Evolutionary conservation across 352 stramenopile genomes (phyloP).

Genomic region (Globisporangium viniferum): DNA sequence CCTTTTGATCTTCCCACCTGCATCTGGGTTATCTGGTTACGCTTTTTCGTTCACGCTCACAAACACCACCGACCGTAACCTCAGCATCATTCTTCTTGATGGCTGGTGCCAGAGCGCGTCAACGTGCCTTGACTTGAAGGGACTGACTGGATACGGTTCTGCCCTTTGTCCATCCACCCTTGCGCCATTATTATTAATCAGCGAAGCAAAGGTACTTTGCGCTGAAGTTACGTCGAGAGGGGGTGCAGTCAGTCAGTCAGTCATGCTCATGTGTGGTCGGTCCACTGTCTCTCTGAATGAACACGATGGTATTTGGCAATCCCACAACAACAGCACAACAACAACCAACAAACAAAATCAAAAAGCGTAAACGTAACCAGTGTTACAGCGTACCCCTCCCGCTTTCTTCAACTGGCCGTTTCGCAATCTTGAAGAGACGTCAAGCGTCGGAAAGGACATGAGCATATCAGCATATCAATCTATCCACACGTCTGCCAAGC

Average conservation of each 20-base stretch:
- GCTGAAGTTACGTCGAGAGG: background rate
- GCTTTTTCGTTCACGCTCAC: background rate
- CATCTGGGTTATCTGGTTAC: background rate
- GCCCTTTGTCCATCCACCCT: background rate
- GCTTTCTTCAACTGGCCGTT: background rate
- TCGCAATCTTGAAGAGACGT: constrained; percentile 7
- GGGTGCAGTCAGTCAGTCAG: background rate
- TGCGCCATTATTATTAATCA: background rate
- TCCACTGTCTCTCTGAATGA: background rate
- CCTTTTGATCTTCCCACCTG: background rate
- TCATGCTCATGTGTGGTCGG: background rate
- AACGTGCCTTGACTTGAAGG: background rate
- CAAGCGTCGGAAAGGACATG: background rate
- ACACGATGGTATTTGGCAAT: background rate
- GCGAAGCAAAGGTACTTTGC: background rate
- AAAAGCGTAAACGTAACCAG: background rate
- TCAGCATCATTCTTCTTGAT: background rate
- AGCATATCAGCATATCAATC: too few relatives aligned
- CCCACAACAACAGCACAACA: background rate
- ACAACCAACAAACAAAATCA: background rate
- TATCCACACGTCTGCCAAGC: background rate
- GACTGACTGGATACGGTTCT: background rate
- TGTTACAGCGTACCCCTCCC: background rate
- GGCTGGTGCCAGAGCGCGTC: background rate
- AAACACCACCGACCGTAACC: background rate